Evolutionary conservation across 148 eudicot genomes (phyloP), one percentile per base, ranked within the genome.

Genomic region (Arctostaphylos glauca): DNA sequence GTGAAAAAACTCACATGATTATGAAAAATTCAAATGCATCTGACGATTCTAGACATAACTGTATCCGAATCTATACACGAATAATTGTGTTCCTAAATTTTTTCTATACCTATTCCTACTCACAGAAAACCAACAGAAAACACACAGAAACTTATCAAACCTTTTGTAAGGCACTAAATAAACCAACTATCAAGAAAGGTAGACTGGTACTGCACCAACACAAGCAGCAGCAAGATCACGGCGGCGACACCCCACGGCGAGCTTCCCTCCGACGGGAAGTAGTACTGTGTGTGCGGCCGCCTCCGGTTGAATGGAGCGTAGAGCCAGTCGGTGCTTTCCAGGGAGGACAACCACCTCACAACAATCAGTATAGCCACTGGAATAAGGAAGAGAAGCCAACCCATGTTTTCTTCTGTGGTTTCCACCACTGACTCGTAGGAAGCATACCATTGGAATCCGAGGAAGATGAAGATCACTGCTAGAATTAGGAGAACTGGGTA

Each of bases 171-270:
- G 38, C 38, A 31, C 38, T 31, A 84, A 23, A 75, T 14, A 76
- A 90, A 89, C 91, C 91, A 94, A 53, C 88, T 81, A 14, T 86
- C 93, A 85, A 85, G 91, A 80, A 91, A 87, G 77, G 44, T 60
- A 77, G 93, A 90, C 81, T 87, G 95, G 74, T 55, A 89, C 78
- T 90, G 97, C 41, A 95, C 85, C 86, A 92, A 38, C 49, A 92
- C 81, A 80, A 93, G 92, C 74, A 94, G 43, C 83, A 96, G 75
- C 67, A 91, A 81, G 78, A 88, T 94, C 87, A 90, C 53, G 53
- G 94, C 98, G 58, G 88, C 92, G 78, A 92, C 98, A 10, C 87
- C 95, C 94, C 93, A 92, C 12, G 94, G 98, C 25, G 93, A 91
- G 72, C 84, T 89, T 19, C 88, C 91, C 62, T 82, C 89, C 3